Evolutionary conservation across 2,329 filamentous ascomycete genomes (phyloP).

Genomic region (Trichophyton benhamiae): DNA sequence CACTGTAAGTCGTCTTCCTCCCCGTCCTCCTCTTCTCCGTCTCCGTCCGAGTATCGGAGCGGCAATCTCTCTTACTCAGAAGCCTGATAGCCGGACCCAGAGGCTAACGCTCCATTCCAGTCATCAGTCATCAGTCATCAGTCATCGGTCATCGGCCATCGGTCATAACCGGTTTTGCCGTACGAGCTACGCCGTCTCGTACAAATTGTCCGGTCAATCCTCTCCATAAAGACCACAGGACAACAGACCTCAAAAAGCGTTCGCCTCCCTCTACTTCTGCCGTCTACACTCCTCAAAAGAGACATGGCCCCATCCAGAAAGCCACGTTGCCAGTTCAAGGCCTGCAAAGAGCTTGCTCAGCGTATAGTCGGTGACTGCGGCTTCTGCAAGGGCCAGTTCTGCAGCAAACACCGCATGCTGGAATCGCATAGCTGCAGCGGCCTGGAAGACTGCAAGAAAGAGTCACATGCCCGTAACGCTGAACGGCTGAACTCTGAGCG

Average conservation of each 20-base stretch:
- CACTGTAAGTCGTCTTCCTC: background rate
- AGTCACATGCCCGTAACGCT: slow-evolving; percentile 86
- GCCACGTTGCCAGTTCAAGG: slow-evolving; percentile 71
- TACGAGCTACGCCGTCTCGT: background rate
- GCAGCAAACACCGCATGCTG: slow-evolving; percentile 82
- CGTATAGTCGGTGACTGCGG: slow-evolving; percentile 92
- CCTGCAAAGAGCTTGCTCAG: slow-evolving; percentile 77
- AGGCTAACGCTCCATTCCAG: background rate
- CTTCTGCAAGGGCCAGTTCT: slow-evolving; percentile 90
- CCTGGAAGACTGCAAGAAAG: slow-evolving; percentile 94
- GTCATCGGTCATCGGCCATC: no score
- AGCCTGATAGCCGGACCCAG: background rate
- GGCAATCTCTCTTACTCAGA: background rate
- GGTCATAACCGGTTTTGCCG: background rate
- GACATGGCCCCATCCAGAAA: slow-evolving; percentile 37
- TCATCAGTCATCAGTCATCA: no score
- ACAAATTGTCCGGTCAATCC: no score
- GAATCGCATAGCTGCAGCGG: slow-evolving; percentile 91
- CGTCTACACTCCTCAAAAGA: background rate
- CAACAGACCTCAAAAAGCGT: background rate
- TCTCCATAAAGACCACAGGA: no score
- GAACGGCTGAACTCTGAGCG: slow-evolving; percentile 84
- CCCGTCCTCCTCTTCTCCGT: background rate
- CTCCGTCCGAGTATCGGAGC: background rate
- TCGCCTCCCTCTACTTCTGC: background rate